phyloP scores from a whole-genome alignment of 768 basidiomycete species.

The Termitomyces titanicus region DNA sequence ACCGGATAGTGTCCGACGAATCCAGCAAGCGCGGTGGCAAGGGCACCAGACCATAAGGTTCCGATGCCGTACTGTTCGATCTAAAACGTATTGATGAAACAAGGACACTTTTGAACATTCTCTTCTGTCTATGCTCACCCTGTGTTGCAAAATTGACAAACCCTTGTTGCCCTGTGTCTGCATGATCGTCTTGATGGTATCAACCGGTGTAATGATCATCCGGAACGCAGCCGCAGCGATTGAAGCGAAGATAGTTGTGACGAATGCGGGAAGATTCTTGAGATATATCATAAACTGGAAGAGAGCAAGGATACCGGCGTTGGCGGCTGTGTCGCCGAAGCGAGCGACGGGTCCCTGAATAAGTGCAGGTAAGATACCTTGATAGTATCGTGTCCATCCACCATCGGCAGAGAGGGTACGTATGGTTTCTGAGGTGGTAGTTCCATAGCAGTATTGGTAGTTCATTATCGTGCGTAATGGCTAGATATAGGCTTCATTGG shows the following conservation, averaged over 20 bases:
- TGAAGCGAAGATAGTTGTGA: slow-evolving; percentile 80
- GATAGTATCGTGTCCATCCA: slow-evolving; percentile 82
- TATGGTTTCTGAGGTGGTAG: slow-evolving; percentile 60
- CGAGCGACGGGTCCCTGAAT: slow-evolving; percentile 81
- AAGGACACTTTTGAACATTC: neutral
- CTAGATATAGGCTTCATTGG: slow-evolving; percentile 22
- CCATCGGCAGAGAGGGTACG: slow-evolving; percentile 73
- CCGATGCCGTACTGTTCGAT: slow-evolving; percentile 72
- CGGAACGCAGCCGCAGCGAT: slow-evolving; percentile 79
- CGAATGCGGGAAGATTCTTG: slow-evolving; percentile 51
- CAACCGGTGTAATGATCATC: slow-evolving; percentile 89
- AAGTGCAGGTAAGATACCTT: slow-evolving; percentile 81
- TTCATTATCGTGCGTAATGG: slow-evolving; percentile 95
- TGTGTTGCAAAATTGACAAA: slow-evolving; percentile 55
- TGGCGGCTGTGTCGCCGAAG: slow-evolving; percentile 95
- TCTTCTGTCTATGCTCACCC: slow-evolving; percentile 40
- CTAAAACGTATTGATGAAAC: slow-evolving; percentile 31
- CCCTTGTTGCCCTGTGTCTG: slow-evolving; percentile 85
- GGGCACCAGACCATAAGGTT: slow-evolving; percentile 84
- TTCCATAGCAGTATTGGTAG: slow-evolving; percentile 89
- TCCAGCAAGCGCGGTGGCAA: slow-evolving; percentile 90
- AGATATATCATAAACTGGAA: slow-evolving; percentile 73
- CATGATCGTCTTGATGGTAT: slow-evolving; percentile 93
- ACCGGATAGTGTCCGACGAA: slow-evolving; percentile 92
- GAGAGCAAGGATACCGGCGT: slow-evolving; percentile 86